These are phyloP conservation scores for Pyrenophora teres DNA, from an alignment of 2,329 filamentous ascomycete genomes.

Conservation along the genomic window DNA sequence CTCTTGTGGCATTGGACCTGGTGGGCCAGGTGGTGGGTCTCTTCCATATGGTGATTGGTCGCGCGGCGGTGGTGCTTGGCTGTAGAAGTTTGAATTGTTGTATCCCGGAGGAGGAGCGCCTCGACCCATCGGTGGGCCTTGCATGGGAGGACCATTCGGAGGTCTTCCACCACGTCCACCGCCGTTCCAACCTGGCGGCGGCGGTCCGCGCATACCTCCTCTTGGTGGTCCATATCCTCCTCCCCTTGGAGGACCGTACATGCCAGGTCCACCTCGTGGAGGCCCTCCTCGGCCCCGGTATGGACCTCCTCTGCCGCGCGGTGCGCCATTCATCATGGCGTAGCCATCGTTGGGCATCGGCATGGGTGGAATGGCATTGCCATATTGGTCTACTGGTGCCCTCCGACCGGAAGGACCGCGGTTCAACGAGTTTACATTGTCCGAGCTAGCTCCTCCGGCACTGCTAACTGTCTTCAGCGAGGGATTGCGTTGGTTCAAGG, in stretches of 20 bases:
- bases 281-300: conserved; percentile 49
- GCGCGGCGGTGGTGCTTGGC: conserved; percentile 46
- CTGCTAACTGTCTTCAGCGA: conserved; percentile 61
- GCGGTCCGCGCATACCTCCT: conserved; percentile 48
- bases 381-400: conserved; percentile 65
- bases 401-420: conserved; percentile 46
- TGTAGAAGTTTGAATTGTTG: conserved; percentile 45
- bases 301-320: conserved; percentile 49
- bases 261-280: conserved; percentile 40
- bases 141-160: conserved; percentile 40
- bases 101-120: conserved; percentile 52
- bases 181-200: conserved; percentile 49
- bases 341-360: conserved; percentile 53
- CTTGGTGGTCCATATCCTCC: conserved; percentile 45
- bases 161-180: conserved; percentile 42
- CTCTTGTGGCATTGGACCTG: conserved; percentile 34
- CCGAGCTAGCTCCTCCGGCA: conserved; percentile 50
- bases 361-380: conserved; percentile 59
- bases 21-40: conserved; percentile 59
- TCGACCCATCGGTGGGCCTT: conserved; percentile 47
- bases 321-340: conserved; percentile 43
- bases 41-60: conserved; percentile 52
- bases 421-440: conserved; percentile 41
- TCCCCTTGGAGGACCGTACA: conserved; percentile 38
- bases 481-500: conserved; percentile 69